phyloP scores from a whole-genome alignment of 192 early-diverging fungal species.

The Podila verticillata region DNA sequence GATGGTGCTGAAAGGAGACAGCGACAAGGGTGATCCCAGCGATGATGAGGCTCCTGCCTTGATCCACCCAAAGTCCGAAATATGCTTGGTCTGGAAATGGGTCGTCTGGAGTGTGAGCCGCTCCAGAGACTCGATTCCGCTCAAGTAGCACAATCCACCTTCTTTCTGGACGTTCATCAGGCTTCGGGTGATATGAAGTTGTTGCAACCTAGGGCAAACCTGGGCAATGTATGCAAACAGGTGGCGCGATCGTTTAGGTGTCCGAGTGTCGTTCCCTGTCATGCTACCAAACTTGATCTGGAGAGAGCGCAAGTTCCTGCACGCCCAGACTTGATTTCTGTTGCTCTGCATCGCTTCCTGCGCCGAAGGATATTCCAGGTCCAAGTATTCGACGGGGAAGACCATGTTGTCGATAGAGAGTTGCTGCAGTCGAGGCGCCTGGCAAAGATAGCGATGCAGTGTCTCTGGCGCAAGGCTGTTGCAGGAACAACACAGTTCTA shows the following conservation, averaged over 20 bases:
- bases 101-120: constrained; percentile 6
- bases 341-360: background rate
- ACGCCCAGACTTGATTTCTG: constrained; percentile 8
- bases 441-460: constrained; percentile 23
- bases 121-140: constrained; percentile 1
- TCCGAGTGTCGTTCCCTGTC: constrained; percentile 5
- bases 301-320: constrained; percentile 10
- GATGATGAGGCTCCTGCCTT: background rate
- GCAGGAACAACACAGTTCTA: constrained; percentile 11
- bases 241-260: constrained; percentile 8
- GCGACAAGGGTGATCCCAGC: background rate
- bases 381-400: constrained; percentile 25
- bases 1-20: no score
- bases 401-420: constrained; percentile 12
- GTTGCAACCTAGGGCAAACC: constrained; percentile 11
- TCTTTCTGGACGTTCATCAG: constrained; percentile 22
- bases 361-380: constrained; percentile 6
- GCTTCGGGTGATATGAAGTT: constrained; percentile 7
- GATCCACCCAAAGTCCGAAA: constrained; percentile 17
- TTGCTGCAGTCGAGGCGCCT: constrained; percentile 13
- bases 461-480: constrained; percentile 3
- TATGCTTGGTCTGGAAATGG: constrained; percentile 21
- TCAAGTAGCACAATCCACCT: constrained; percentile 18
- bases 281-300: constrained; percentile 18
- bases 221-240: constrained; percentile 22